Evolutionary conservation across 2,329 filamentous ascomycete species (phyloP), one percentile per base, ranked within the genome.

Genomic region (Penicillium sp.): DNA sequence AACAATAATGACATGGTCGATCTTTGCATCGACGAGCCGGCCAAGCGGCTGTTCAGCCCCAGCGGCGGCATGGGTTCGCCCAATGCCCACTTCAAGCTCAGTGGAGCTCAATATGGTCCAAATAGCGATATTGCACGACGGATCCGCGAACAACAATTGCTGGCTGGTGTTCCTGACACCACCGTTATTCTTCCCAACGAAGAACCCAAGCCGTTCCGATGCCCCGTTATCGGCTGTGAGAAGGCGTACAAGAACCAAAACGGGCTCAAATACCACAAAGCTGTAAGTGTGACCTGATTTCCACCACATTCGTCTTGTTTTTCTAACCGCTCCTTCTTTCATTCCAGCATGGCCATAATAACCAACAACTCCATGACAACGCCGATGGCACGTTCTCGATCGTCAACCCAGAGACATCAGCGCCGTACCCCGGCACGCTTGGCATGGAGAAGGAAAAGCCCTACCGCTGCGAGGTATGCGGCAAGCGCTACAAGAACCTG

Each of bases 371-470:
- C 58, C 92, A 97, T 70, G 92, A 97, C 73, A 99, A 99, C 67
- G 89, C 90, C 16, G 94, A 99, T 69, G 94, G 94, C 50, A 97
- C 94, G 2, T 97, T 96, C 72, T 97, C 93, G 0, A 99, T 99
- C 64, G 93, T 99, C 50, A 96, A 99, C 67, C 94, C 94, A 0
- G 90, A 96, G 70, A 97, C 94, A 0, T 94, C 90, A 29, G 85
- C 91, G 1, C 94, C 94, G 0, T 99, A 97, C 63, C 94, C 94
- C 0, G 94, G 94, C 32, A 97, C 94, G 1, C 81, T 96, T 35
- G 94, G 94, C n/a, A 99, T 99, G 94, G 94, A 99, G 78, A 99
- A 97, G 74, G 93, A 97, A 79, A 99, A 99, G 79, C 94, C 94
- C 3, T 97, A 97, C 74, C 92, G 92, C 70, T 99, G 94, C 74